Conservation (phyloP, 202 grass and related monocot genomes). For the Panicum hallii region DNA sequence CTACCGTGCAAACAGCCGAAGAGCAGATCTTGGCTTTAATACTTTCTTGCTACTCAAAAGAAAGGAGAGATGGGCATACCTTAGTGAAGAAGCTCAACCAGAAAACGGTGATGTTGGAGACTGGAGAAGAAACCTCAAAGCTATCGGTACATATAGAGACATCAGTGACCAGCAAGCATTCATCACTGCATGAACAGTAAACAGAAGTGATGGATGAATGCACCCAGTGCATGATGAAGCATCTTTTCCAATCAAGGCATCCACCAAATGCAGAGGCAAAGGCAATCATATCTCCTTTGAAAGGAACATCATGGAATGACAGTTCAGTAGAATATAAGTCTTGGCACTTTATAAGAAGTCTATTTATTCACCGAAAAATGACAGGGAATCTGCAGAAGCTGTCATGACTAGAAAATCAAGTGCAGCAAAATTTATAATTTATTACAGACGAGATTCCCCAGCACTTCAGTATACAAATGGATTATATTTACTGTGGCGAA, state of each 20-base stretch:
- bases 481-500: background rate
- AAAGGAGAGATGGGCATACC: background rate
- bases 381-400: constrained; percentile 14
- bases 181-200: background rate
- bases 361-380: background rate
- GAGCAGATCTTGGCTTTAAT: background rate
- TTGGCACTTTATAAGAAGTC: too few relatives aligned
- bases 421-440: background rate
- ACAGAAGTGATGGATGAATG: background rate
- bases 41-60: background rate
- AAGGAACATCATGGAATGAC: background rate
- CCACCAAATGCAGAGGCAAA: background rate
- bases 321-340: background rate
- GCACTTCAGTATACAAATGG: background rate
- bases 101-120: background rate
- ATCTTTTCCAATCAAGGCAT: background rate
- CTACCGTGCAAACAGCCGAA: background rate
- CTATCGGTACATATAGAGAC: background rate
- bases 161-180: background rate
- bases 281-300: background rate
- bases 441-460: background rate
- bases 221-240: background rate
- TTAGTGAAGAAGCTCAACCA: constrained; percentile 5
- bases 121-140: background rate
- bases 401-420: background rate